Conservation (phyloP, 164 flowering plant species). For the Aristolochia contorta region DNA sequence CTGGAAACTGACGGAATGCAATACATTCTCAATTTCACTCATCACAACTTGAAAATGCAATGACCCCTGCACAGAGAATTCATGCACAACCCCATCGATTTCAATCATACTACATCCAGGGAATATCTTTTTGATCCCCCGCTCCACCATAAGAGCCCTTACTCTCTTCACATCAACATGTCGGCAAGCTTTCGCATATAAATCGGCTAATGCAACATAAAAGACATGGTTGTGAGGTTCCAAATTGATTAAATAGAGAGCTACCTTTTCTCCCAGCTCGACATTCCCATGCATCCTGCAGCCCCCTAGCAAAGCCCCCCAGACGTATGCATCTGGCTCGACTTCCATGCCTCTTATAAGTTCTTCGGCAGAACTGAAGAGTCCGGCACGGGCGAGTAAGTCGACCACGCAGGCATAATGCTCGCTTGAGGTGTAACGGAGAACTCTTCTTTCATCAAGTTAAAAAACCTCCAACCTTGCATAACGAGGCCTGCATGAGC, state of each 20-base stretch:
- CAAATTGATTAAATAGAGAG: conserved; percentile 17
- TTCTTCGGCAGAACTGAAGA: conserved; percentile 8
- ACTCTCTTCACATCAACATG: conserved; percentile 26
- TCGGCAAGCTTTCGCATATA: conserved; percentile 29
- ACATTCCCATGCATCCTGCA: conserved; percentile 35
- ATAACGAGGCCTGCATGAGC: conserved; percentile 13
- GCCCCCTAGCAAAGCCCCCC: conserved; percentile 37
- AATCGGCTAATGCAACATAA: conserved; percentile 33
- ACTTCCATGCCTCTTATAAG: conserved; percentile 23
- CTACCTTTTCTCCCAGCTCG: conserved; percentile 27
- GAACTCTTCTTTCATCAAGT: conserved; percentile 6
- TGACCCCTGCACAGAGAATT: conserved; percentile 18
- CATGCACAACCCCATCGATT: conserved; percentile 27
- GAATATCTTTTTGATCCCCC: conserved; percentile 24
- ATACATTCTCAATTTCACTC: not conserved
- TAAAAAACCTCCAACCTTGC: conserved; percentile 8
- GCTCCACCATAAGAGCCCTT: conserved; percentile 24
- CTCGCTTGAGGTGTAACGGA: conserved; percentile 11
- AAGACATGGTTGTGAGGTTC: conserved; percentile 32
- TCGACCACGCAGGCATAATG: conserved; percentile 17
- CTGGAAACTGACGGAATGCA: not conserved
- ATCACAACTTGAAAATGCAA: not conserved
- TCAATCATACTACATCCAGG: conserved; percentile 42
- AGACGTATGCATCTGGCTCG: conserved; percentile 26
- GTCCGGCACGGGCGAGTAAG: conserved; percentile 16